Conservation (phyloP, 2,329 filamentous ascomycete genomes). For the Penicillium fuscoglaucum region DNA sequence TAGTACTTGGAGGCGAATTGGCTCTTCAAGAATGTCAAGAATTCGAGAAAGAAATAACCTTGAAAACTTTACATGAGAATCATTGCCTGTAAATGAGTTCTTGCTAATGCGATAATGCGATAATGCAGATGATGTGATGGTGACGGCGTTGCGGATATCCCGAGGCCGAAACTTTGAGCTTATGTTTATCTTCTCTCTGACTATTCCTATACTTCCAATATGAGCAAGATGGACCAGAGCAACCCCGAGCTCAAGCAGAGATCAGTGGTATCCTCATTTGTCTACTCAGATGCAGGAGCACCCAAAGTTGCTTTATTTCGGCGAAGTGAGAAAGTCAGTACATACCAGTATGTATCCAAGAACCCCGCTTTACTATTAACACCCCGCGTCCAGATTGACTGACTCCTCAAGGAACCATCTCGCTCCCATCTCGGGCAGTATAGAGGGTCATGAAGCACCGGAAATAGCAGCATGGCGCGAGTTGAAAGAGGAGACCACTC, state of each 20-base stretch:
- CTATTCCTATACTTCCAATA: background rate
- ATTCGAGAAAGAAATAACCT: background rate
- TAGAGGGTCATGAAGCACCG: constrained; percentile 57
- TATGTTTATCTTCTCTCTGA: background rate
- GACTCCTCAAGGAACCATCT: constrained; percentile 50
- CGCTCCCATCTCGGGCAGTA: constrained; percentile 63
- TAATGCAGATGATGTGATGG: constrained; percentile 2
- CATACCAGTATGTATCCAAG: constrained; percentile 53
- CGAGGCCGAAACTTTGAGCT: background rate
- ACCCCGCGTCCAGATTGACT: background rate
- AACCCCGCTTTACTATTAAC: background rate
- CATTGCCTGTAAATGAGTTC: background rate
- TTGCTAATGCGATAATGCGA: background rate
- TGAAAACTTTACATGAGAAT: background rate
- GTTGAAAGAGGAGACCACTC: constrained; percentile 61
- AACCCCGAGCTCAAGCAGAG: constrained; percentile 26
- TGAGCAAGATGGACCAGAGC: background rate
- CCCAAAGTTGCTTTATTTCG: constrained; percentile 62
- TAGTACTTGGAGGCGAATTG: background rate
- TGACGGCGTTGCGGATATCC: background rate
- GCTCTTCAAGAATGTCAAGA: background rate
- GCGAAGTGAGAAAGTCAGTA: constrained; percentile 59
- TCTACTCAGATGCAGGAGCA: constrained; percentile 36
- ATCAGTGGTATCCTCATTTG: constrained; percentile 47
- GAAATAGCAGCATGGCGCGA: constrained; percentile 62